Evolutionary conservation across 2,329 filamentous ascomycete genomes (phyloP), one percentile per base, ranked within the genome.

Genomic region (Hypoxylon sp.): DNA sequence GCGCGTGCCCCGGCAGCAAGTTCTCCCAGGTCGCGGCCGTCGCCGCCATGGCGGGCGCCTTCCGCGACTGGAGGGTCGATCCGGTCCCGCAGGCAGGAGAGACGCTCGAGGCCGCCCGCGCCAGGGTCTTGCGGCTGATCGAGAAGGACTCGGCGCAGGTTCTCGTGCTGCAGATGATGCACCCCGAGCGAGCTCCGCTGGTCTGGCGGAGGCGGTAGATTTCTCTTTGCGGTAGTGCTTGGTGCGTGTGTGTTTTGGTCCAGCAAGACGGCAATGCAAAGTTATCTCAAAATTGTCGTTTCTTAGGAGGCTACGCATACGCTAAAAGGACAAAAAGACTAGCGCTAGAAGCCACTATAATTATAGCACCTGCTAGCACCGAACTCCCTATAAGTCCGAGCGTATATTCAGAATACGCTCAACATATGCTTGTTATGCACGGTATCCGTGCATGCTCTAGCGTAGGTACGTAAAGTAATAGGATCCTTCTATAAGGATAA

Each of bases 1-100:
- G 68, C 10, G 69, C 69, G 49, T 73, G 72, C 20, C 69, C 70
- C 0, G 73, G 69, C 0, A 60, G 49, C 13, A 73, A 70, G 40
- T 73, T 74, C 57, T 68, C 70, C 2, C 69, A 74, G 38, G 69
- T 75, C 48, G 46, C 38, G 21, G 38, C 7, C 4, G 46, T 48
- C 4, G 46, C 46, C 11, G 37, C 17, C 5, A 17, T 54, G 11
- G 50, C 41, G 10, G 50, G n/a, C 2, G 33, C 48, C 2, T 54
- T 54, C 35, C 33, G 20, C 7, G 26, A 54, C 18, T 48, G 42
- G 50, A 33, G 21, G 17, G 50, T 54, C 3, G 11, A 48, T 3
- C 50, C 50, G 10, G 3, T 18, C 11, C 11, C 9, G 10, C 17
- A 23, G 3, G n/a, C 17, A 4, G 13, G 17, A 2, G 50, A 54